Evolutionary conservation across 176 grass and related monocot genomes (phyloP).

Genomic region (Oryza glumipatula): DNA sequence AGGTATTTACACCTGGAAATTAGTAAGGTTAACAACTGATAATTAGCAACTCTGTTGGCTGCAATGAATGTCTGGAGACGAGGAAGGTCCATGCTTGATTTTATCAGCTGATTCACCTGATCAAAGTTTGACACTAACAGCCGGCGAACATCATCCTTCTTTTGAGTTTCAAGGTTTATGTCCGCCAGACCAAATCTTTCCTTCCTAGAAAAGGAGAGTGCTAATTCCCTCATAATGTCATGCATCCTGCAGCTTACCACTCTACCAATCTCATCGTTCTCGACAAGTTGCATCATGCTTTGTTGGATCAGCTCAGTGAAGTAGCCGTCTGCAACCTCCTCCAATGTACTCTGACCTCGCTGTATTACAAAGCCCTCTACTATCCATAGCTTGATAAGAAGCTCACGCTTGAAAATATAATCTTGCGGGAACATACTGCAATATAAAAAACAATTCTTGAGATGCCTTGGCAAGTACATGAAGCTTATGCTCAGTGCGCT

Average conservation of each 20-base stretch:
- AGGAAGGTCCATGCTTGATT: neutral
- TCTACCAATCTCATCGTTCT: neutral
- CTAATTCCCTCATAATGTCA: neutral
- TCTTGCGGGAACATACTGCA: constrained; percentile 20
- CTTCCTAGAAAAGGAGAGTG: neutral
- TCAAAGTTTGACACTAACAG: neutral
- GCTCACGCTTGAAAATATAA: neutral
- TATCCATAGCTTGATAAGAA: constrained; percentile 6
- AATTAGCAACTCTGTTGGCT: neutral
- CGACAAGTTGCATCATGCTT: constrained; percentile 26
- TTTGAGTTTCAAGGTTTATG: neutral
- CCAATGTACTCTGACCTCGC: neutral
- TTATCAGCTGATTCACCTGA: neutral
- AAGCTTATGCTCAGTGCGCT: neutral
- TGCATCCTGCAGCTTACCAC: neutral
- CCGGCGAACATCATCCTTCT: neutral
- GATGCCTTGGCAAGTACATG: neutral
- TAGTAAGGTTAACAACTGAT: neutral
- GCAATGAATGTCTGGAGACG: neutral
- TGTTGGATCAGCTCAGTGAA: constrained; percentile 1
- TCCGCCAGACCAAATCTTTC: neutral
- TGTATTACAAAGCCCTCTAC: constrained; percentile 3
- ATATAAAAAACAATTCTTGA: constrained; percentile 35
- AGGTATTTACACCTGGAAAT: neutral
- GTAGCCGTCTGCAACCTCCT: constrained; percentile 36